Conservation (phyloP, 352 stramenopile genomes). For the Achlya hypogyna region DNA sequence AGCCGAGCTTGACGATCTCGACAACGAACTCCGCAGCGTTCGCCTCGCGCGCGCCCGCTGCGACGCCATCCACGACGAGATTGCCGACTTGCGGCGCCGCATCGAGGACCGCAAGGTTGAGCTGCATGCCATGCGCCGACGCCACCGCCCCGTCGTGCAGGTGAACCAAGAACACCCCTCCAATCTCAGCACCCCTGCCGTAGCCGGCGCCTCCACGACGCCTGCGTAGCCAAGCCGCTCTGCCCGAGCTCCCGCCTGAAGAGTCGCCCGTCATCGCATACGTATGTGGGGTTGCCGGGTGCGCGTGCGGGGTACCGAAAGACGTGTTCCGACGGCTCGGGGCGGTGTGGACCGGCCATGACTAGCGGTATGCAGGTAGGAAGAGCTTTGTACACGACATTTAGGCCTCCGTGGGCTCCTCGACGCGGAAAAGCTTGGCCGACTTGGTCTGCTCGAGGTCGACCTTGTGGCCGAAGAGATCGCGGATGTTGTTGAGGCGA, state of each 20-base stretch:
- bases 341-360: neutral
- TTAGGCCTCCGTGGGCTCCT: neutral
- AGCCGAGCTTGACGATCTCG: slow-evolving; percentile 11
- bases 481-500: slow-evolving; percentile 98
- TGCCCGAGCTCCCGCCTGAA: neutral
- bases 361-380: neutral
- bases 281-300: slow-evolving; percentile 8
- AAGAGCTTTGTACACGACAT: neutral
- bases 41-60: neutral
- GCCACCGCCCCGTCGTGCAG: neutral
- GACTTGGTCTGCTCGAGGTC: slow-evolving; percentile 93
- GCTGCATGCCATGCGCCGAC: neutral
- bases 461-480: slow-evolving; percentile 99
- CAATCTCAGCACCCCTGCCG: neutral
- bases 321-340: neutral
- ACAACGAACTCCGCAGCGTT: neutral
- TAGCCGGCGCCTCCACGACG: neutral
- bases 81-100: neutral
- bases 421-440: slow-evolving; percentile 75
- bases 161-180: neutral
- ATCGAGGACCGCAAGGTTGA: slow-evolving; percentile 14
- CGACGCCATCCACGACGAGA: neutral
- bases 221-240: neutral
- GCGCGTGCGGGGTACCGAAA: slow-evolving; percentile 10
- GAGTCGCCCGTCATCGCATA: neutral